phyloP scores from a whole-genome alignment of 306 rosid genomes.

The Betula pendula region DNA sequence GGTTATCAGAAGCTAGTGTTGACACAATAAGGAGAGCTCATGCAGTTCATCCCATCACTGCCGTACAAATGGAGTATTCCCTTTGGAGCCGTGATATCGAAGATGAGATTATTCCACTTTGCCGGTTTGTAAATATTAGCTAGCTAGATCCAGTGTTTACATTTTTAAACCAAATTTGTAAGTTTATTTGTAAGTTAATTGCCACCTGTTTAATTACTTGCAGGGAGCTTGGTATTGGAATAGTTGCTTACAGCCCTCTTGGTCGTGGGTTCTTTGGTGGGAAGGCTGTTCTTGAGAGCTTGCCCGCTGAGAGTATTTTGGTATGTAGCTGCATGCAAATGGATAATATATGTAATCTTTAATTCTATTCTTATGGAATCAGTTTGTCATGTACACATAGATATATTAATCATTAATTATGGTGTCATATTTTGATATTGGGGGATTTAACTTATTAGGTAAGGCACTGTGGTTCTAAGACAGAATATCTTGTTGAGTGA shows the following conservation, averaged over 20 bases:
- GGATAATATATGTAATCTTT: neutral
- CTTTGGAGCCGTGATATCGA: conserved; percentile 65
- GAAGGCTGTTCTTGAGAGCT: conserved; percentile 55
- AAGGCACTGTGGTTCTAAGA: no score
- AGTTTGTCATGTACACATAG: conserved; percentile 1
- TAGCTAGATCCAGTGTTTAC: neutral
- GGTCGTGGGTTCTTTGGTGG: conserved; percentile 78
- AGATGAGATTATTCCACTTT: conserved; percentile 62
- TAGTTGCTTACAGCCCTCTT: conserved; percentile 73
- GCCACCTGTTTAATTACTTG: neutral
- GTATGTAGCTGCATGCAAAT: conserved; percentile 30
- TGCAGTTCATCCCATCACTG: conserved; percentile 74
- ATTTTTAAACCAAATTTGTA: neutral
- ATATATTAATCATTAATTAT: neutral
- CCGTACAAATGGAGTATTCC: conserved; percentile 77
- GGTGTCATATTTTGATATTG: neutral
- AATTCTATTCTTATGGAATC: conserved; percentile 10
- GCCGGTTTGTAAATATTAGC: conserved; percentile 42
- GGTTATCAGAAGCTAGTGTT: conserved; percentile 56
- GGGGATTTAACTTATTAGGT: no score
- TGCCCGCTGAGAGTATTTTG: conserved; percentile 58
- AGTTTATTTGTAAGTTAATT: no score
- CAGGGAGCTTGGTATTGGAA: conserved; percentile 73
- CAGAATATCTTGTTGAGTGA: neutral
- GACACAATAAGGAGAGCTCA: conserved; percentile 71